Percentiles rank a stretch among this genome's conserved stretches.
These are phyloP conservation scores for Suhomyces xylopsoci DNA, from an alignment of 805 yeast species.

Conservation along the genomic window DNA sequence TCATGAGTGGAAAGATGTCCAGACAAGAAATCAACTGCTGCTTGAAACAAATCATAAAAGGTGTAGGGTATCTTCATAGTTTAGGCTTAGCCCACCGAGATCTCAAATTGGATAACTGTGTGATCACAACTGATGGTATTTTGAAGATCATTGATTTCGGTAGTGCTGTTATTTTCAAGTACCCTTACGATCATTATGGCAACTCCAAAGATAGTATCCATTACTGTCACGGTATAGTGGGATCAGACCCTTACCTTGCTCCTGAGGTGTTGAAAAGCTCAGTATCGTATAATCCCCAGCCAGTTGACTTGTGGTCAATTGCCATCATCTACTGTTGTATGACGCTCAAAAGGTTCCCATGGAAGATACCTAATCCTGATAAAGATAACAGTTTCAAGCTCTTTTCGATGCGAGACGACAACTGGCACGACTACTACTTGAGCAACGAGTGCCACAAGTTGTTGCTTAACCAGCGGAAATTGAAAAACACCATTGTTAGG, in stretches of 20 bases:
- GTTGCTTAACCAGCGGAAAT: slow-evolving; percentile 56
- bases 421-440: slow-evolving; percentile 69
- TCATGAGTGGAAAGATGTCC: slow-evolving; percentile 81
- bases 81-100: slow-evolving; percentile 83
- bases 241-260: slow-evolving; percentile 83
- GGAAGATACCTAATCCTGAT: slow-evolving; percentile 70
- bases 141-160: slow-evolving; percentile 81
- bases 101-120: slow-evolving; percentile 80
- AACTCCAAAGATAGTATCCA: slow-evolving; percentile 23
- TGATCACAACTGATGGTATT: slow-evolving; percentile 68
- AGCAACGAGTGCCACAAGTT: slow-evolving; percentile 72
- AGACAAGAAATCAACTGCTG: slow-evolving; percentile 81
- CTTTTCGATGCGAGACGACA: slow-evolving; percentile 65
- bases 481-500: slow-evolving; percentile 44
- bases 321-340: slow-evolving; percentile 85
- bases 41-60: slow-evolving; percentile 68
- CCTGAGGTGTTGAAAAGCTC: slow-evolving; percentile 66
- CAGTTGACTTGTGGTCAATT: slow-evolving; percentile 80
- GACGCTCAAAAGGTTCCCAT: slow-evolving; percentile 81
- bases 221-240: slow-evolving; percentile 65
- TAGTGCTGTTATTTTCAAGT: slow-evolving; percentile 75
- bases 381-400: slow-evolving; percentile 67
- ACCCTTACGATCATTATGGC: slow-evolving; percentile 52
- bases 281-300: slow-evolving; percentile 66
- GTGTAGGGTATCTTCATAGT: slow-evolving; percentile 70